Evolutionary conservation across 192 early-diverging fungal genomes (phyloP), one percentile per base, ranked within the genome.

Genomic region (Umbelopsis vinacea): DNA sequence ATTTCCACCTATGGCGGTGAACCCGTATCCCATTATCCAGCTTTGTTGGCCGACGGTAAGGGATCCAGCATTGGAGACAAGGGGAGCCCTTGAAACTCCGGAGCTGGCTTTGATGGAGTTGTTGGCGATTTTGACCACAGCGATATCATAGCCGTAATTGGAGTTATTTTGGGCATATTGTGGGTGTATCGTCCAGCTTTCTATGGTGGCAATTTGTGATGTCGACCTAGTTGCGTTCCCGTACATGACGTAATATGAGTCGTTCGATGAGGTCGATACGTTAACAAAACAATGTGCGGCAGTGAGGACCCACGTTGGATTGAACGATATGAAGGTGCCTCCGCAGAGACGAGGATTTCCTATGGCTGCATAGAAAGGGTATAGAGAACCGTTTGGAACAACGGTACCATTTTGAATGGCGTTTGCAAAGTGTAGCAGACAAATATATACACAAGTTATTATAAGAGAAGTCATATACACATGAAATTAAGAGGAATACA

Each of bases 331-430:
- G 7, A 72, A 52, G 7, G 47, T 46, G 26, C 46, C 55, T 45
- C 55, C 71, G 66, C 71, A 72, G 6, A 72, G 43, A 10, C 38
- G 21, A 29, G 71, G 63, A 21, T 67, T 33, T 4, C 43, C 26
- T 11, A 67, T 45, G 24, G 46, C 37, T 19, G 35, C 66, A 35
- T 33, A 67, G 23, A 66, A 63, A 7, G 66, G 50, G 24, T 68
- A 74, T 22, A 53, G 46, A 40, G 66, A 23, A 4, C 46, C 15
- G 22, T 67, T 26, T 24, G 29, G n/a, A 11, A 74, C 72, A 12
- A 60, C 19, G 26, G 66, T 67, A 23, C 71, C 63, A 38, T 67
- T 74, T n/a, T 48, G 57, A 35, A 67, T 67, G 33, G 63, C 72
- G 23, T 72, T 10, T 12, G 22, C 22, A 37, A 29, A 24, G 21